phyloP scores from a whole-genome alignment of 305 asterid species.

The Euphrasia arctica region DNA sequence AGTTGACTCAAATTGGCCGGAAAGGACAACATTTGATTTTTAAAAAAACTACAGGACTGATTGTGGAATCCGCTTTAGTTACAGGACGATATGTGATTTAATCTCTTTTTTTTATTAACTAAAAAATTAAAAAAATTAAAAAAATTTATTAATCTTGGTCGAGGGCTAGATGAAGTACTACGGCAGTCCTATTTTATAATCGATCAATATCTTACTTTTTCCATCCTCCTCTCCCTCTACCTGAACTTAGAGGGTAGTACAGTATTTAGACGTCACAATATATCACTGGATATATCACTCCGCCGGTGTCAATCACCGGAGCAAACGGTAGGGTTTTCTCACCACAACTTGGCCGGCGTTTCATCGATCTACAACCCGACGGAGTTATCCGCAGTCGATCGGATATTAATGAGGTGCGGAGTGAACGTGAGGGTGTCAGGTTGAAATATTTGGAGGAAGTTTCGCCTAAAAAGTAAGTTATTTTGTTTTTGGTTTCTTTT shows the following conservation, averaged over 20 bases:
- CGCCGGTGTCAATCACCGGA: conserved; percentile 30
- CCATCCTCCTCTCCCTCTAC: conserved; percentile 10
- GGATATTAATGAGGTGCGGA: conserved; percentile 40
- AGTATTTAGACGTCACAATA: conserved; percentile 1
- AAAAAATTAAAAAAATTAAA: too few species aligned
- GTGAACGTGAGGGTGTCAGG: conserved; percentile 16
- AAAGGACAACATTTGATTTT: too few species aligned
- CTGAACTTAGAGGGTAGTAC: background rate
- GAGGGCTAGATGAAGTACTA: too few species aligned
- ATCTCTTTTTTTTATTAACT: too few species aligned
- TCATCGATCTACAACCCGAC: conserved; percentile 30
- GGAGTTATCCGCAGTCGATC: conserved; percentile 26
- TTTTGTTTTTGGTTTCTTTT: background rate
- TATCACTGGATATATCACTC: conserved; percentile 39
- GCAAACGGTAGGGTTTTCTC: conserved; percentile 35
- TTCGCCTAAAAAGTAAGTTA: conserved; percentile 44
- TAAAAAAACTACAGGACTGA: too few species aligned
- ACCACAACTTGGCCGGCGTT: conserved; percentile 23
- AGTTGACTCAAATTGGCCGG: too few species aligned
- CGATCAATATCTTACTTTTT: conserved; percentile 5
- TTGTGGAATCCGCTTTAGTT: too few species aligned
- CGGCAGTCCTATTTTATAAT: too few species aligned
- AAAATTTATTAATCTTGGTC: too few species aligned
- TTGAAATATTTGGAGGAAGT: conserved; percentile 46
- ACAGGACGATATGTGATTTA: too few species aligned